phyloP scores from a whole-genome alignment of 352 stramenopile genomes.

The Phytophthora gonapodyides region DNA sequence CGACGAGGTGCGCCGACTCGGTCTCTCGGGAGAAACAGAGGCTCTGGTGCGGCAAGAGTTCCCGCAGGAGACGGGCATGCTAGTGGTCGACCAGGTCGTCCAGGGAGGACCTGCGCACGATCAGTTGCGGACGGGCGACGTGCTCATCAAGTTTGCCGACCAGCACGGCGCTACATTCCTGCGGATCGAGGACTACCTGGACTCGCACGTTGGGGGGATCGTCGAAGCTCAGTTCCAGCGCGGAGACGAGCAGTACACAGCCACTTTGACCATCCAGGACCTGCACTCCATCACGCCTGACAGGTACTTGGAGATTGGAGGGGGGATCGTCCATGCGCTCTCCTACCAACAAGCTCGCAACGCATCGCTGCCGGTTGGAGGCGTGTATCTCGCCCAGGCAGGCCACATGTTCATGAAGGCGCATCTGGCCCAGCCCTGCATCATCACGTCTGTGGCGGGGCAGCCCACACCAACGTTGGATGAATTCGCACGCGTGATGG shows the following conservation, averaged over 20 bases:
- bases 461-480: slow-evolving; percentile 83
- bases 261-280: slow-evolving; percentile 60
- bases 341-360: slow-evolving; percentile 91
- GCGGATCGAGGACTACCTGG: slow-evolving; percentile 76
- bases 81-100: slow-evolving; percentile 90
- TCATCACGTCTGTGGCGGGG: slow-evolving; percentile 86
- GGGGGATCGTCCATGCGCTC: slow-evolving; percentile 86
- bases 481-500: slow-evolving; percentile 79
- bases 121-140: slow-evolving; percentile 84
- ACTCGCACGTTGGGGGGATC: slow-evolving; percentile 66
- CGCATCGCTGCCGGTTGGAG: slow-evolving; percentile 70
- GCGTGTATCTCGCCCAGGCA: slow-evolving; percentile 85
- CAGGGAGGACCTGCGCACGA: slow-evolving; percentile 74
- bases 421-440: slow-evolving; percentile 81
- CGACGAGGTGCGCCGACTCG: slow-evolving; percentile 87
- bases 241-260: slow-evolving; percentile 57
- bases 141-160: slow-evolving; percentile 83
- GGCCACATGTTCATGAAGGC: slow-evolving; percentile 93
- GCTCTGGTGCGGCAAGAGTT: slow-evolving; percentile 67
- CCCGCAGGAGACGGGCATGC: slow-evolving; percentile 87
- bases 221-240: slow-evolving; percentile 80
- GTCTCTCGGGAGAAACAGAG: slow-evolving; percentile 72
- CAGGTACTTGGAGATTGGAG: slow-evolving; percentile 85
- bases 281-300: slow-evolving; percentile 86
- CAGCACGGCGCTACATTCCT: slow-evolving; percentile 85